phyloP scores from a whole-genome alignment of 257 asterid genomes.

The Primulina huaijiensis region DNA sequence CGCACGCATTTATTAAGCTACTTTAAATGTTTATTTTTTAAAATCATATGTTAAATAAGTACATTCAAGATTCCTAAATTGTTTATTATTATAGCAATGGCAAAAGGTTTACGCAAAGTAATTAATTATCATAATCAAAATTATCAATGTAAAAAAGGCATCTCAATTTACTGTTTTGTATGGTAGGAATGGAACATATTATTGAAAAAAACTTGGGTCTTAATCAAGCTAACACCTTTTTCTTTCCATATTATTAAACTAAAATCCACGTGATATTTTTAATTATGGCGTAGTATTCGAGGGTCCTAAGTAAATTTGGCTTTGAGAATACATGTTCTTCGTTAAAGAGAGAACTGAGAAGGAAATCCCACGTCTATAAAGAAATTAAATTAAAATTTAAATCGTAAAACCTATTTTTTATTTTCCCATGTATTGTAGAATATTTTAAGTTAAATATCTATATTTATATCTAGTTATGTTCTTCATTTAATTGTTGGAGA shows the following conservation, averaged over 20 bases:
- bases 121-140: background rate
- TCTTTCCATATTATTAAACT: background rate
- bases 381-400: too few species aligned
- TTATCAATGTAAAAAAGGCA: background rate
- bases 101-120: background rate
- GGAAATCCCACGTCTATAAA: too few species aligned
- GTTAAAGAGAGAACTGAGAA: too few species aligned
- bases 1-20: background rate
- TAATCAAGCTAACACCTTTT: constrained; percentile 8
- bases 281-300: too few species aligned
- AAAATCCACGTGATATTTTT: background rate
- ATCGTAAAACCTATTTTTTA: too few species aligned
- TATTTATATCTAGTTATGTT: too few species aligned
- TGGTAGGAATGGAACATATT: constrained; percentile 11
- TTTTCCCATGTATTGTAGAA: too few species aligned
- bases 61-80: background rate
- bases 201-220: constrained; percentile 1
- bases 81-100: background rate
- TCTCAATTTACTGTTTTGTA: background rate
- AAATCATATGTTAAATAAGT: too few species aligned
- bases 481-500: too few species aligned
- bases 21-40: background rate
- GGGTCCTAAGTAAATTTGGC: background rate
- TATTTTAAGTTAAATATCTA: too few species aligned
- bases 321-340: too few species aligned